These are phyloP conservation scores for Tylopilus plumbeoviolaceoides DNA, from an alignment of 768 basidiomycete genomes.

Conservation along the genomic window DNA sequence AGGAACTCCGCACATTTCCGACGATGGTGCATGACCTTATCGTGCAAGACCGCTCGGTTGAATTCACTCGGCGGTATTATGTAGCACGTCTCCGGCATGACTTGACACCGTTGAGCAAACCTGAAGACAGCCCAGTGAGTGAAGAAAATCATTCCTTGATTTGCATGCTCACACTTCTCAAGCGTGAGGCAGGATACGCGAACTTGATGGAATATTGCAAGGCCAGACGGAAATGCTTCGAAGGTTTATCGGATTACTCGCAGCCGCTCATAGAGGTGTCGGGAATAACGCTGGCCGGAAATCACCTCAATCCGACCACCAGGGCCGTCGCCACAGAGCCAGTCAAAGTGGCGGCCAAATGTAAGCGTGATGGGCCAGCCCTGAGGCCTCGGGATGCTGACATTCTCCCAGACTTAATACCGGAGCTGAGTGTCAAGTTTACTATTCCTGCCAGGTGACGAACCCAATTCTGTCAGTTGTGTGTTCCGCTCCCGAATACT, in stretches of 20 bases:
- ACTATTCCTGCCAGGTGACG: conserved; percentile 68
- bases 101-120: conserved; percentile 69
- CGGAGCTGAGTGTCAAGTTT: conserved; percentile 73
- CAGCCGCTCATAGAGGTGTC: conserved; percentile 74
- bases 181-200: conserved; percentile 60
- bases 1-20: conserved; percentile 26
- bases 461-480: conserved; percentile 19
- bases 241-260: conserved; percentile 52
- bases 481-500: conserved; percentile 17
- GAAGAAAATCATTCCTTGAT: not conserved
- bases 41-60: conserved; percentile 72
- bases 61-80: conserved; percentile 70
- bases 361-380: conserved; percentile 37
- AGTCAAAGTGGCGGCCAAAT: conserved; percentile 49
- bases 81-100: conserved; percentile 56
- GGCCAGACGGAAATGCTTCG: conserved; percentile 55
- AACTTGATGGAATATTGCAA: conserved; percentile 68
- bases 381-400: conserved; percentile 26
- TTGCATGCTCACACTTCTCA: conserved; percentile 7
- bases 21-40: conserved; percentile 56
- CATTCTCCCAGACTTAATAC: conserved; percentile 62
- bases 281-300: conserved; percentile 45
- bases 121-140: conserved; percentile 60
- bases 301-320: conserved; percentile 56
- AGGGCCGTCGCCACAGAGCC: conserved; percentile 35